These are phyloP conservation scores for Capsicum baccatum DNA, from an alignment of 257 asterid genomes.

Conservation along the genomic window DNA sequence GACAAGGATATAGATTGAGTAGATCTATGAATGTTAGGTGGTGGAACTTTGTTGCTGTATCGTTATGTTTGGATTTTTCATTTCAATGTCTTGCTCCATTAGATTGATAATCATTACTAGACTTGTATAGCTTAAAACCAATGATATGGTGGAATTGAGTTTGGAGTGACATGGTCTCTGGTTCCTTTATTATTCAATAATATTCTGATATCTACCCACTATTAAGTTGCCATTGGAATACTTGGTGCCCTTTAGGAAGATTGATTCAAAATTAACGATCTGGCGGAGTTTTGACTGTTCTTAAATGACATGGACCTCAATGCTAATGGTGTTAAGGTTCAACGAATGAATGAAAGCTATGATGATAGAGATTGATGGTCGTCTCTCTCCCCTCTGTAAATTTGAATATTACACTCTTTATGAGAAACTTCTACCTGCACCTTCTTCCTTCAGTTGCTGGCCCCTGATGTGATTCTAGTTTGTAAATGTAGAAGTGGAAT, in stretches of 20 bases:
- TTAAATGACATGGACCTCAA: slow-evolving; percentile 1
- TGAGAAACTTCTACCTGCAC: slow-evolving; percentile 11
- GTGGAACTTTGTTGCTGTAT: neutral
- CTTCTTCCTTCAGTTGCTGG: neutral
- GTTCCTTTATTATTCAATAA: neutral
- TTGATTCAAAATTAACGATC: neutral
- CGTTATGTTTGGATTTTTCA: neutral
- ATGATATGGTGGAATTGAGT: neutral
- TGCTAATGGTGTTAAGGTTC: neutral
- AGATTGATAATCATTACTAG: neutral
- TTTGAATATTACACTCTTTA: neutral
- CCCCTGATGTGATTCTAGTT: neutral
- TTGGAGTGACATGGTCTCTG: neutral
- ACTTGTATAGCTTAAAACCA: neutral
- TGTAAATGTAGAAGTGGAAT: neutral
- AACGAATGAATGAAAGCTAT: neutral
- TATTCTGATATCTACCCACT: no score
- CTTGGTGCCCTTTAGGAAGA: neutral
- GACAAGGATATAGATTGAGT: neutral
- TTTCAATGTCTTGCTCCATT: neutral
- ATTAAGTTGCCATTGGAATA: no score
- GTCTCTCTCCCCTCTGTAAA: neutral
- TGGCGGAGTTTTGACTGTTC: neutral
- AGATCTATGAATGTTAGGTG: neutral
- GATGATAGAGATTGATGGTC: neutral